These are phyloP conservation scores for Daldinia caldariorum DNA, from an alignment of 495 filamentous ascomycete species.

Conservation along the genomic window DNA sequence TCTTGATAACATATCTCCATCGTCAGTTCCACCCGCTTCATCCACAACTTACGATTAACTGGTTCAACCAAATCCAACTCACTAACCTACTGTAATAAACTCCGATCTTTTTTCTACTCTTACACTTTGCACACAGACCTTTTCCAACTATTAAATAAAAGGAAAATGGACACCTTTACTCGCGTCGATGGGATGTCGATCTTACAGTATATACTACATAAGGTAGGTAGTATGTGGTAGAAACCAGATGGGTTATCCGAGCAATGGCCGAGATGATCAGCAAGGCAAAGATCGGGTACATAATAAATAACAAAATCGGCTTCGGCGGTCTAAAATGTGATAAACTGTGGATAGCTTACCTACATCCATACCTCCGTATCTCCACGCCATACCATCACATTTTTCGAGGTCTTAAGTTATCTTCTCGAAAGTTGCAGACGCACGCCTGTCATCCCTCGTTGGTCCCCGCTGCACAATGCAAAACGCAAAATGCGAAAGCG, in stretches of 20 bases:
- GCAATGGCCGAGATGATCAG: constrained; percentile 37
- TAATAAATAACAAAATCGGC: background rate
- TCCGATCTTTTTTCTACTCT: too few relatives aligned
- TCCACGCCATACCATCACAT: background rate
- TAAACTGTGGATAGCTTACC: background rate
- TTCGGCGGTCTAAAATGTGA: constrained; percentile 33
- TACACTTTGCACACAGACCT: too few relatives aligned
- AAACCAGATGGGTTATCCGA: constrained; percentile 24
- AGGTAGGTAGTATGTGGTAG: too few relatives aligned
- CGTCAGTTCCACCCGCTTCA: constrained; percentile 26
- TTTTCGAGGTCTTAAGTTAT: background rate
- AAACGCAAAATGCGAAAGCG: constrained; percentile 27
- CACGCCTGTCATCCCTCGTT: constrained; percentile 24
- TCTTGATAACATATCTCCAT: constrained; percentile 4
- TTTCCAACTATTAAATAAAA: too few relatives aligned
- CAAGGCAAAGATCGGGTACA: constrained; percentile 24
- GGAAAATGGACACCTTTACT: too few relatives aligned
- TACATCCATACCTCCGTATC: background rate
- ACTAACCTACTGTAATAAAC: background rate
- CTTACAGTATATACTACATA: too few relatives aligned
- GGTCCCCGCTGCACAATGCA: constrained; percentile 21
- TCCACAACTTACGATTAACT: constrained; percentile 24
- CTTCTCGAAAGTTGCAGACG: constrained; percentile 26
- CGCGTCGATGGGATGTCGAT: constrained; percentile 20
- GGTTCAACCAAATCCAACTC: constrained; percentile 8